A percentile compares a stretch with the other conserved stretches of the same genome.
These are phyloP conservation scores for Nitzschia putrida DNA, from an alignment of 108 stramenopile species.

Conservation along the genomic window DNA sequence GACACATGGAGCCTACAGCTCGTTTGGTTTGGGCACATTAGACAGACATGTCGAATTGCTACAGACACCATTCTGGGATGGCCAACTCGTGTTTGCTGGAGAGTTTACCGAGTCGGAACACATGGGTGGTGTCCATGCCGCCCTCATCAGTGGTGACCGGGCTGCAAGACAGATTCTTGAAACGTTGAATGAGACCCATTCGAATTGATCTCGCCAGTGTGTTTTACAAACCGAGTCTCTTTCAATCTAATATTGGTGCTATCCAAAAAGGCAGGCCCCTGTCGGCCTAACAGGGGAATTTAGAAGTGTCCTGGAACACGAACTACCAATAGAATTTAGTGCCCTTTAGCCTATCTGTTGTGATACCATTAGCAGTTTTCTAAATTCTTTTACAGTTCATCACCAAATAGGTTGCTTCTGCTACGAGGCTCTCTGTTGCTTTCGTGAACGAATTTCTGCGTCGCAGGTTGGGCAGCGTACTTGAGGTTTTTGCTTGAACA, in stretches of 20 bases:
- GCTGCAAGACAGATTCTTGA: conserved; percentile 26
- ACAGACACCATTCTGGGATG: conserved; percentile 46
- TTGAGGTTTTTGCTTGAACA: conserved; percentile 64
- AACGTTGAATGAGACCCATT: background rate
- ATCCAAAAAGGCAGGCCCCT: too few relatives aligned
- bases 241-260: too few relatives aligned
- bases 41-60: conserved; percentile 43
- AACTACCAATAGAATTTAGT: too few relatives aligned
- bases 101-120: conserved; percentile 53
- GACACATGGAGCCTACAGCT: conserved; percentile 53
- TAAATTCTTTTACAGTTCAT: too few relatives aligned
- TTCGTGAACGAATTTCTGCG: conserved; percentile 48
- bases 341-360: too few relatives aligned
- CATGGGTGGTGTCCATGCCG: conserved; percentile 66
- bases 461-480: conserved; percentile 78
- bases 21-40: conserved; percentile 39
- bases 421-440: conserved; percentile 9
- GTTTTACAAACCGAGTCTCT: too few relatives aligned
- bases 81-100: conserved; percentile 53
- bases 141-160: conserved; percentile 50
- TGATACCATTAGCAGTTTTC: too few relatives aligned
- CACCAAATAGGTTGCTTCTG: too few relatives aligned
- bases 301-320: too few relatives aligned
- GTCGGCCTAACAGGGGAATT: too few relatives aligned
- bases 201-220: too few relatives aligned